Conservation (phyloP, 2,329 filamentous ascomycete species). For the Ascochyta pisi region DNA sequence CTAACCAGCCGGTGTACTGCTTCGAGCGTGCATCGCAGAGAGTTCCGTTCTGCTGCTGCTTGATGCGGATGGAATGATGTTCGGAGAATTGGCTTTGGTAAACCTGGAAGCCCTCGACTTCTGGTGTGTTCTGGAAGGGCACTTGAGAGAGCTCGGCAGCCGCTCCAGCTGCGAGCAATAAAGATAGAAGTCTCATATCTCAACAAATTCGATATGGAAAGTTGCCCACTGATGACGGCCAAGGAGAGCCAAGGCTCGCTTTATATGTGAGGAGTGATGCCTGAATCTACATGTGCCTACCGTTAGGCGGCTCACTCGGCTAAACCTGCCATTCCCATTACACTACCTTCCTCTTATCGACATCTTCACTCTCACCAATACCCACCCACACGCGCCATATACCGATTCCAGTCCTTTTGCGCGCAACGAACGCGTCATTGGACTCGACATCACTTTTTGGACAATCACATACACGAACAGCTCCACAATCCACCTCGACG, state of each 20-base stretch:
- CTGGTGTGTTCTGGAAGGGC: slow-evolving; percentile 38
- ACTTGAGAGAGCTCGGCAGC: slow-evolving; percentile 32
- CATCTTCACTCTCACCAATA: slow-evolving; percentile 12
- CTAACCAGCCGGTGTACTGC: slow-evolving; percentile 48
- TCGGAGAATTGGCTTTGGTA: slow-evolving; percentile 42
- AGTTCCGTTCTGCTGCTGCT: slow-evolving; percentile 41
- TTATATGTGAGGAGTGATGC: slow-evolving; percentile 4
- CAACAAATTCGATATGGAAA: neutral
- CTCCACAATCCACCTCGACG: neutral
- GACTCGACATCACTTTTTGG: neutral
- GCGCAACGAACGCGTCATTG: slow-evolving; percentile 9
- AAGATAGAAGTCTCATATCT: slow-evolving; percentile 3
- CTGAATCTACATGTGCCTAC: slow-evolving; percentile 6
- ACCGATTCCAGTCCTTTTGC: neutral
- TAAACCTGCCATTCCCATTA: neutral
- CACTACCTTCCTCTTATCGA: slow-evolving; percentile 3
- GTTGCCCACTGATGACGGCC: too few species aligned
- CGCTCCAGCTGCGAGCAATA: slow-evolving; percentile 8
- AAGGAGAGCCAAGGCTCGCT: neutral
- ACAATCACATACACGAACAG: neutral
- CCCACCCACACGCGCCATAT: slow-evolving; percentile 4
- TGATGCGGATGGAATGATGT: slow-evolving; percentile 45
- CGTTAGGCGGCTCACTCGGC: neutral
- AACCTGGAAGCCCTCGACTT: slow-evolving; percentile 39
- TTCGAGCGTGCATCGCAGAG: slow-evolving; percentile 46